Evolutionary conservation across 768 basidiomycete genomes (phyloP).

Genomic region (Lactifluus subvellereus): DNA sequence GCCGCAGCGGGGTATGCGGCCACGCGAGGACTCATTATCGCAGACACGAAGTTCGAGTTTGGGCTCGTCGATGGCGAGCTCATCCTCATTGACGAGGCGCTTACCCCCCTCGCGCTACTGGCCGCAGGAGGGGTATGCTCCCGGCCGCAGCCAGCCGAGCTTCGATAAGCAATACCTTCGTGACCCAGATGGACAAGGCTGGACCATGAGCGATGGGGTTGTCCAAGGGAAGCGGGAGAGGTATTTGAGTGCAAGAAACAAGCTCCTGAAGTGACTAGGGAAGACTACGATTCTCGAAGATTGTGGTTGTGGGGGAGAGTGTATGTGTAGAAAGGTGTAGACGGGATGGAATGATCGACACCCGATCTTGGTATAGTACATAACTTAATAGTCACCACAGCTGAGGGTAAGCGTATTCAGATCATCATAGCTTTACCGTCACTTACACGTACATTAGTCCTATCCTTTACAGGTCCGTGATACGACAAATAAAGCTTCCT

Average conservation of each 20-base stretch:
- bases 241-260: conserved; percentile 71
- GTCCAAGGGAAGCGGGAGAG: conserved; percentile 70
- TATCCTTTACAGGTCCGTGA: too few species aligned
- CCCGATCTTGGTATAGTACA: too few species aligned
- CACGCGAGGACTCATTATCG: conserved; percentile 66
- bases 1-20: too few species aligned
- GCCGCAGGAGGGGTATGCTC: conserved; percentile 66
- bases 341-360: too few species aligned
- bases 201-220: conserved; percentile 68
- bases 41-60: conserved; percentile 99
- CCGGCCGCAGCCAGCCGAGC: conserved; percentile 78
- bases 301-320: not conserved
- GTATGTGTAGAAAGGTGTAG: not conserved
- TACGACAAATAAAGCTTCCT: too few species aligned
- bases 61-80: conserved; percentile 64
- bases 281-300: not conserved
- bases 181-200: conserved; percentile 72
- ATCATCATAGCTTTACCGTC: too few species aligned
- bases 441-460: too few species aligned
- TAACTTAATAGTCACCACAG: too few species aligned
- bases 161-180: conserved; percentile 96
- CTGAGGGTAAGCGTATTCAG: too few species aligned
- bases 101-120: conserved; percentile 98
- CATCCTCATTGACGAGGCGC: conserved; percentile 88
- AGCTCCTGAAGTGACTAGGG: conserved; percentile 34